Evolutionary conservation across 2,329 filamentous ascomycete genomes (phyloP), one percentile per base, ranked within the genome.

Genomic region (Huntiella moniliformis): DNA sequence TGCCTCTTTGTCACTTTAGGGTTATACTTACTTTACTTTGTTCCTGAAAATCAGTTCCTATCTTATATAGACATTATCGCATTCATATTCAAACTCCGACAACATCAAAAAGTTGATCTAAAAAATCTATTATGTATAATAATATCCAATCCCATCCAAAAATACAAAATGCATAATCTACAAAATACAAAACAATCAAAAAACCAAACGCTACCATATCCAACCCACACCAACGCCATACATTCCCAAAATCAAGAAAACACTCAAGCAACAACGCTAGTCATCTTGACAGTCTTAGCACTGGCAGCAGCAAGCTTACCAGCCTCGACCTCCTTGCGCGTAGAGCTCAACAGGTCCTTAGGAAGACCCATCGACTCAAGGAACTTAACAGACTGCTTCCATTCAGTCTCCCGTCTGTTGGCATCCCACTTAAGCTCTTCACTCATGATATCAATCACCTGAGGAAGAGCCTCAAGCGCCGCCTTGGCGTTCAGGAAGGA

Each of bases 401-500:
- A 94, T 61, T 94, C 86, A 12, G 70, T 55, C 4, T 87, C 79
- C 63, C 84, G 81, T 52, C 87, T 68, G 54, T 69, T 68, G 47
- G 59, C 64, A 56, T 79, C 75, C 87, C 86, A 95, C 49, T 77
- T 70, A 50, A 94, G 66, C 65, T 95, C 86, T 54, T 81, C 74
- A 32, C 67, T 71, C 86, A 95, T 93, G 50, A 94, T 72, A 59
- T 95, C 86, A 56, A 95, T 91, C 48, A 95, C 75, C 48, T 65
- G 71, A 4, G 88, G 87, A 39, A 94, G 70, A 1, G 85, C 79
- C 63, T 94, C 85, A 7, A 94, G 73, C 1, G 86, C 80, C 8
- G 87, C 87, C 61, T 94, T 84, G 4, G 86, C 86, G 58, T 94
- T 94, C 53, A 95, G 64, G 66, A 95, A 96, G 6, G 86, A 82